Evolutionary conservation across 169 alveolate genomes (phyloP).

Genomic region (Pseudocohnilembus persalinus): DNA sequence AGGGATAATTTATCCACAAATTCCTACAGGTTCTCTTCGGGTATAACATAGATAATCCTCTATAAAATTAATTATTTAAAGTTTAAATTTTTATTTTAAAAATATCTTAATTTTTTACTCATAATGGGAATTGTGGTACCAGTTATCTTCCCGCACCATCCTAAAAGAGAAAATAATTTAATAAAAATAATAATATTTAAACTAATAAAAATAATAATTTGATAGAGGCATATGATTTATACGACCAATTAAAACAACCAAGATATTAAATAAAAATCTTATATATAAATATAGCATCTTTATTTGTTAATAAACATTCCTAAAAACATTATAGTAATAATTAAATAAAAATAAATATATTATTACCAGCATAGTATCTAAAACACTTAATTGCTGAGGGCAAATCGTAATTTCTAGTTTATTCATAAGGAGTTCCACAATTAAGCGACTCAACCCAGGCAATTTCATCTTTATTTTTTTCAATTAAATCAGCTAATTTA

Average conservation of each 20-base stretch:
- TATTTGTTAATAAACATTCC: too few relatives aligned
- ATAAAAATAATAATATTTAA: slow-evolving; percentile 56
- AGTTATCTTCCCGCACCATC: slow-evolving; percentile 77
- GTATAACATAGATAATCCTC: slow-evolving; percentile 61
- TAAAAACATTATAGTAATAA: too few relatives aligned
- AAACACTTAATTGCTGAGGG: too few relatives aligned
- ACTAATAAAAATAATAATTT: too few relatives aligned
- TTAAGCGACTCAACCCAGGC: slow-evolving; percentile 82
- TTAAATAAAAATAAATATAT: too few relatives aligned
- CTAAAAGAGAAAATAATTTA: slow-evolving; percentile 68
- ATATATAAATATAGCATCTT: too few relatives aligned
- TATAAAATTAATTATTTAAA: too few relatives aligned
- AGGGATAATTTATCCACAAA: slow-evolving; percentile 72
- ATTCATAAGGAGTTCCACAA: slow-evolving; percentile 82
- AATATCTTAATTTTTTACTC: too few relatives aligned
- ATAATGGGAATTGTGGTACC: slow-evolving; percentile 68
- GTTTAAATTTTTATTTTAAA: too few relatives aligned
- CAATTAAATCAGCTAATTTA: slow-evolving; percentile 79
- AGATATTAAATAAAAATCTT: too few relatives aligned
- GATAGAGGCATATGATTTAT: too few relatives aligned
- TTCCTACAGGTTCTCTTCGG: slow-evolving; percentile 51
- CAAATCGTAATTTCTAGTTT: slow-evolving; percentile 20
- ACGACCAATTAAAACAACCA: not conserved
- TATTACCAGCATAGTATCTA: too few relatives aligned
- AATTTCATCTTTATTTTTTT: slow-evolving; percentile 72